Conservation (phyloP, 1,284 basidiomycete genomes). For the Abortiporus biennis region DNA sequence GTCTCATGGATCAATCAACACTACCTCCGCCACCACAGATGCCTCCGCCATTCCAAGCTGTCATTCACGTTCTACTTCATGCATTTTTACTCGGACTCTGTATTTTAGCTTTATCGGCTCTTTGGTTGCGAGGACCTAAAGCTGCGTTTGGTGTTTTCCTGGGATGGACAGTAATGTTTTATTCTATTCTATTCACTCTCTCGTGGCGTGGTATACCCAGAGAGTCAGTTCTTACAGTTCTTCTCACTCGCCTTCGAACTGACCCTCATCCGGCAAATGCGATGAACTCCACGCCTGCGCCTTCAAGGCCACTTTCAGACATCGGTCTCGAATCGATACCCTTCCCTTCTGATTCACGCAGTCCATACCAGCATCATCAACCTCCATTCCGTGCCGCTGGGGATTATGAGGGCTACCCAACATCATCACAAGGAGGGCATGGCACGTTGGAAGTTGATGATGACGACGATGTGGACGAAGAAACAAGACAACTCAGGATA, state of each 20-base stretch:
- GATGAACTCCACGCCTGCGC: conserved; percentile 24
- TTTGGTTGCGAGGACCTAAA: conserved; percentile 50
- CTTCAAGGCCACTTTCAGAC: conserved; percentile 30
- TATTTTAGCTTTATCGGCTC: conserved; percentile 46
- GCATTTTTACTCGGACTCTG: conserved; percentile 51
- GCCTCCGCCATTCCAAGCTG: conserved; percentile 35
- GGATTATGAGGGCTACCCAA: conserved; percentile 31
- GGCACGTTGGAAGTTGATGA: conserved; percentile 42
- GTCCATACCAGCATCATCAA: conserved; percentile 59
- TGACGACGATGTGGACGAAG: conserved; percentile 65
- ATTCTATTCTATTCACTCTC: conserved; percentile 41
- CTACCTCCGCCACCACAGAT: conserved; percentile 20
- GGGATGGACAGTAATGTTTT: conserved; percentile 53
- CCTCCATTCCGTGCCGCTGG: conserved; percentile 51
- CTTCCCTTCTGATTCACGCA: conserved; percentile 37
- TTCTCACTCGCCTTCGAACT: conserved; percentile 41
- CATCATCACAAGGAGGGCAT: conserved; percentile 24
- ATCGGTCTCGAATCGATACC: conserved; percentile 38
- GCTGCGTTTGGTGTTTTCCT: conserved; percentile 63
- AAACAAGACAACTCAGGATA: conserved; percentile 62
- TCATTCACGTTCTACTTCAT: conserved; percentile 51
- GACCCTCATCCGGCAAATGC: conserved; percentile 17
- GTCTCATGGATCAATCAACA: conserved; percentile 25
- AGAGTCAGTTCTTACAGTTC: conserved; percentile 48
- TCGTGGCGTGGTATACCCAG: conserved; percentile 53